These are phyloP conservation scores for Penicillium freii DNA, from an alignment of 2,329 filamentous ascomycete species.

Conservation along the genomic window DNA sequence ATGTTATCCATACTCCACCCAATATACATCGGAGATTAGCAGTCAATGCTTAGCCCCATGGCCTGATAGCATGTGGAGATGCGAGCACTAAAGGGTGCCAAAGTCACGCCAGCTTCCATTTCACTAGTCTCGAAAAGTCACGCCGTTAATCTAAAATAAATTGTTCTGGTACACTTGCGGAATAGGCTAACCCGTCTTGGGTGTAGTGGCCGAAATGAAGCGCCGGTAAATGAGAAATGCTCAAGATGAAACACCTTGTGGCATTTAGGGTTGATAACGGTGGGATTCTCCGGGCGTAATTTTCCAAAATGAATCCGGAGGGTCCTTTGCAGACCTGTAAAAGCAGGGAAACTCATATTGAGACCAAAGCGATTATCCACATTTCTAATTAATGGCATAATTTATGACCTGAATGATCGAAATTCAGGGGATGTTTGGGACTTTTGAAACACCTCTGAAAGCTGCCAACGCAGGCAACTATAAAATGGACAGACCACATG, in stretches of 20 bases:
- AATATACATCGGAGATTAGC: slow-evolving; percentile 1
- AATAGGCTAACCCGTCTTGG: slow-evolving; percentile 15
- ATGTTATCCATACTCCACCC: slow-evolving; percentile 6
- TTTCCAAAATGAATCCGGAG: slow-evolving; percentile 11
- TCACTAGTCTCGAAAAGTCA: not conserved
- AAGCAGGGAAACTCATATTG: not conserved
- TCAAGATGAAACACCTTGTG: slow-evolving; percentile 25
- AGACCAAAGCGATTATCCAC: not conserved
- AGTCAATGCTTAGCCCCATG: not conserved
- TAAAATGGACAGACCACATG: not conserved
- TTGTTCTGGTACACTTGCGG: slow-evolving; percentile 16
- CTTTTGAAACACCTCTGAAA: not conserved
- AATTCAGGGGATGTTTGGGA: not conserved
- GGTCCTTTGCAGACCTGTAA: slow-evolving; percentile 10
- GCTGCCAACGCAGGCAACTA: not conserved
- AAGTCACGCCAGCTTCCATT: slow-evolving; percentile 11
- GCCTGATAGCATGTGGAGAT: slow-evolving; percentile 5
- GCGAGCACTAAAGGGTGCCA: slow-evolving; percentile 1
- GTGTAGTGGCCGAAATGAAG: slow-evolving; percentile 13
- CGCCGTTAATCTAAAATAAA: slow-evolving; percentile 9
- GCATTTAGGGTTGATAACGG: slow-evolving; percentile 8
- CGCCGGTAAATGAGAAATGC: slow-evolving; percentile 14
- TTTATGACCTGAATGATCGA: not conserved
- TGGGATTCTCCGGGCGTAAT: slow-evolving; percentile 4
- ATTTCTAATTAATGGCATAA: not conserved